These are phyloP conservation scores for Breynia disticha DNA, from an alignment of 441 rosid species.

Conservation along the genomic window DNA sequence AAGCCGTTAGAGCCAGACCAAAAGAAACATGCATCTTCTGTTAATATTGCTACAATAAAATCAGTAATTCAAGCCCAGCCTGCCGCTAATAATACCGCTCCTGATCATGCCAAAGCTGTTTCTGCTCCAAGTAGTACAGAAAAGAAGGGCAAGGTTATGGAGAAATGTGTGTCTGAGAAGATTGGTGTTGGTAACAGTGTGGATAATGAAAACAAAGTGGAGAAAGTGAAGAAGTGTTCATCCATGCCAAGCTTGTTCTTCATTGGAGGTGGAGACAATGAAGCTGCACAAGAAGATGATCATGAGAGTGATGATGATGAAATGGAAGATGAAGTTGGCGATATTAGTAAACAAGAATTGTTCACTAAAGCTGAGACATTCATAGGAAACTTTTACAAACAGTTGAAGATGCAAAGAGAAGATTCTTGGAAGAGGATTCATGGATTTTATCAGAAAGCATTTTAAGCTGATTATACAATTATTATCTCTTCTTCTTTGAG, in stretches of 20 bases:
- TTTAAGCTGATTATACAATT: conserved; percentile 12
- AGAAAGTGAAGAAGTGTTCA: conserved; percentile 32
- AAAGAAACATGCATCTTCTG: conserved; percentile 1
- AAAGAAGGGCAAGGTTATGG: conserved; percentile 20
- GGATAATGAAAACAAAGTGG: background rate
- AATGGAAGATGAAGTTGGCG: conserved; percentile 23
- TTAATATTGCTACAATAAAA: conserved; percentile 9
- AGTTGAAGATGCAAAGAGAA: conserved; percentile 69
- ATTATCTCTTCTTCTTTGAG: background rate
- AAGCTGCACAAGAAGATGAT: conserved; percentile 10
- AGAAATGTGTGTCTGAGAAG: conserved; percentile 36
- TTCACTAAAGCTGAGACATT: conserved; percentile 54
- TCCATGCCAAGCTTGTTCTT: conserved; percentile 58
- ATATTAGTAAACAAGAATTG: conserved; percentile 39
- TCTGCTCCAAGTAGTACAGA: conserved; percentile 6
- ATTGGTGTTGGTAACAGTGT: background rate
- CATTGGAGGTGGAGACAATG: conserved; percentile 35
- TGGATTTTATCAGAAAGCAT: conserved; percentile 41
- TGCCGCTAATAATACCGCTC: background rate
- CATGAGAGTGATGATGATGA: conserved; percentile 11
- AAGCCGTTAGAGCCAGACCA: conserved; percentile 20
- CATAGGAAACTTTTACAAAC: conserved; percentile 55
- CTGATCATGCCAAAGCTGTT: background rate
- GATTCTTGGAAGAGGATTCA: conserved; percentile 56
- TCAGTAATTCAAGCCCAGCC: conserved; percentile 4